Evolutionary conservation across 208 protist genomes (phyloP), one percentile per base, ranked within the genome.

Genomic region (Leishmania aethiopica): DNA sequence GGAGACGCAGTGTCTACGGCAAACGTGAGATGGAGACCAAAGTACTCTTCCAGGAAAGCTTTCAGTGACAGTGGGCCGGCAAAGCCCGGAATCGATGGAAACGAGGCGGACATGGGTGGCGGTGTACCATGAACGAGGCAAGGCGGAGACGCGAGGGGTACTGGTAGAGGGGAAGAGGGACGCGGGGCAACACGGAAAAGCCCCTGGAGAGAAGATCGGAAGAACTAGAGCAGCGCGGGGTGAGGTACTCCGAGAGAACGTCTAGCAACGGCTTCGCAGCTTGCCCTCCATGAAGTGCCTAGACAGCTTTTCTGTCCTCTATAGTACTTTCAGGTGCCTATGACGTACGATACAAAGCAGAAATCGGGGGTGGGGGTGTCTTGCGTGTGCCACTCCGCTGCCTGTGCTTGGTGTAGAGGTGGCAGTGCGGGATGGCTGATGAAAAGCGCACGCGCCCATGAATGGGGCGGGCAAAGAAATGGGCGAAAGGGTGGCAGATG

Each of bases 11-110:
- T 25, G 1, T 45, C 42, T 37, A 37, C 60, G 25, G 59, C 49
- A 66, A 88, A 92, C 5, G 77, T 76, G 47, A 95, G 80, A 7
- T 85, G 81, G 22, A 92, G 37, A 40, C 22, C 57, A 55, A 95
- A 91, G 74, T 86, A 89, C 8, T 84, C 73, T 7, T 81, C 78
- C 28, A 95, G 79, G 78, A 94, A 93, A 13, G 86, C 78, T 64
- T 86, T 89, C 7, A 95, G 81, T 32, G 88, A 89, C 28, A 88
- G 80, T 3, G 92, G 92, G 8, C 90, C 92, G 49, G 69, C 75
- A 67, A 88, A 93, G 49, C 89, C 90, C 5, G 86, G 83, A 59
- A 95, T 72, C 15, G 69, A 47, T 40, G 92, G 92, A 55, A 93
- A 91, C 19, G 81, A 81, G 19, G 73, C 60, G 5, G 86, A 88